These are phyloP conservation scores for Hypholoma fasciculare DNA, from an alignment of 768 basidiomycete genomes.

Conservation along the genomic window DNA sequence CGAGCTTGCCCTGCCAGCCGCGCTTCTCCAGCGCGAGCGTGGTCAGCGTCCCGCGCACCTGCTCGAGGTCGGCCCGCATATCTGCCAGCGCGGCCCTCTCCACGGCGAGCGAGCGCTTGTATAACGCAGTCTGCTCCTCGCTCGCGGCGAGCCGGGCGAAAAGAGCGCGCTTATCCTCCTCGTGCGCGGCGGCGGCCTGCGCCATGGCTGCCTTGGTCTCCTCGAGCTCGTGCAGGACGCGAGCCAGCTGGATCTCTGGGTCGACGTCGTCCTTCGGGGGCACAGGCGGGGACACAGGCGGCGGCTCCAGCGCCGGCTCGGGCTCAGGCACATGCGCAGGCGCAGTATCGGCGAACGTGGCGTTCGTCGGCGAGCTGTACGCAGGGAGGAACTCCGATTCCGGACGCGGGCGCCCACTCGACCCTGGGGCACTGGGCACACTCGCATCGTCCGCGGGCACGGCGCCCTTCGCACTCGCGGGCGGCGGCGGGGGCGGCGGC, in stretches of 20 bases:
- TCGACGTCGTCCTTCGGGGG: too few relatives aligned
- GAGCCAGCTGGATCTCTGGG: background rate
- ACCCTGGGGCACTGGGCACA: background rate
- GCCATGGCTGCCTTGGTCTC: background rate
- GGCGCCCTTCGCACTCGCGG: background rate
- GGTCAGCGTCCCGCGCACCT: background rate
- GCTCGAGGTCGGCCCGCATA: background rate
- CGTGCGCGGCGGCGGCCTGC: background rate
- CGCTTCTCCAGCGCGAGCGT: constrained; percentile 12
- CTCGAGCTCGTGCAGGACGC: background rate
- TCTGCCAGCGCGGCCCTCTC: background rate
- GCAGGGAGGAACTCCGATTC: background rate
- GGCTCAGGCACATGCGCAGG: background rate
- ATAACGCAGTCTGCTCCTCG: background rate
- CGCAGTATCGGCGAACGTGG: background rate
- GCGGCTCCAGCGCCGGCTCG: background rate
- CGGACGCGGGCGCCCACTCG: background rate
- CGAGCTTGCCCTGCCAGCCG: constrained; percentile 16
- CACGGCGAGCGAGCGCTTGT: background rate
- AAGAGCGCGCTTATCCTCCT: constrained; percentile 1
- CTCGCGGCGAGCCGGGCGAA: background rate
- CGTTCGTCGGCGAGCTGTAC: background rate
- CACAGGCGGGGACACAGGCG: too few relatives aligned
- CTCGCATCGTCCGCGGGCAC: too few relatives aligned
- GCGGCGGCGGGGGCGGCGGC: background rate